Percentiles rank a stretch among this genome's conserved stretches.
Evolutionary conservation across 768 basidiomycete species (phyloP).

Genomic region (Macrolepiota dolichaula): DNA sequence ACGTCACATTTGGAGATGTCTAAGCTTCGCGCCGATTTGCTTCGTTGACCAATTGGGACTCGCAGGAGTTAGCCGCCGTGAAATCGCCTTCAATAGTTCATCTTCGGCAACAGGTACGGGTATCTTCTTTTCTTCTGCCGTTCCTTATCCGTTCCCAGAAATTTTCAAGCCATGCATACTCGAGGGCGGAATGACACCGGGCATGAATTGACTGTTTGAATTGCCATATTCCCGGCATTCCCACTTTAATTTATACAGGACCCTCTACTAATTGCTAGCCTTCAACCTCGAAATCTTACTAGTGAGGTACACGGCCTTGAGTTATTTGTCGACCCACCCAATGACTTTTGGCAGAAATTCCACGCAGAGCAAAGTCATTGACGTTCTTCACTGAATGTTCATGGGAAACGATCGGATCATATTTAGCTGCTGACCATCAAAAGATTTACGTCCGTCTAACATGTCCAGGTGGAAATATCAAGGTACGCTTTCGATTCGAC

Average conservation of each 20-base stretch:
- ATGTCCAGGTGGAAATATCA: conserved; percentile 3
- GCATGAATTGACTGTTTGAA: no score
- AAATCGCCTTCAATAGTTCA: background rate
- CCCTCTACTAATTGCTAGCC: no score
- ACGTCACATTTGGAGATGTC: background rate
- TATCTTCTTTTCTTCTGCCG: background rate
- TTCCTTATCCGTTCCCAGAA: background rate
- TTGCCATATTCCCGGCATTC: no score
- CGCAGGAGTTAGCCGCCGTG: background rate
- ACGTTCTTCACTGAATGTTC: background rate
- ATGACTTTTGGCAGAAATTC: no score
- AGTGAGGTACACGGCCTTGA: no score
- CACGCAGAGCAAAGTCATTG: no score
- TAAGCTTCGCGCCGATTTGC: background rate
- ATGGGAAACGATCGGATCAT: background rate
- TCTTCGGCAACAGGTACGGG: background rate
- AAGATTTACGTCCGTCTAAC: background rate
- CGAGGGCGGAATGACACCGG: background rate
- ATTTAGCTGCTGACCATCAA: background rate
- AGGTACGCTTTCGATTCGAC: conserved; percentile 2
- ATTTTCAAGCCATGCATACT: background rate
- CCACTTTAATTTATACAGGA: no score
- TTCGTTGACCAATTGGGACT: background rate
- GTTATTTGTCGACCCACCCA: no score
- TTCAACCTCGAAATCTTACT: no score